Conservation (phyloP, 345 rosid genomes). For the Eutrema heterophyllum region DNA sequence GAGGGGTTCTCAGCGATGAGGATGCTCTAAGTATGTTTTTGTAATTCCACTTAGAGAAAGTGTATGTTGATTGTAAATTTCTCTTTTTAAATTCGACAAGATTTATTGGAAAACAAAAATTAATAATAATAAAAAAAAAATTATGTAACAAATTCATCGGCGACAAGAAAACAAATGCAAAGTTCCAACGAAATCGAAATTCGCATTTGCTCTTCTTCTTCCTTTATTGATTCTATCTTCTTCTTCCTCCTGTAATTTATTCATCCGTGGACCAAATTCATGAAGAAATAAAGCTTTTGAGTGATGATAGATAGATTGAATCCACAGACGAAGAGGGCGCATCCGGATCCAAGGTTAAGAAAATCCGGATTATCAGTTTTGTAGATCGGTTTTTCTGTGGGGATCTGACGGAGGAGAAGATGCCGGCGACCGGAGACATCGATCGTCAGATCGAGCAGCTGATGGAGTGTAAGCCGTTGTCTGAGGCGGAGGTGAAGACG, state of each 20-base stretch:
- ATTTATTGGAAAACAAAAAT: not conserved
- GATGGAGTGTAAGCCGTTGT: conserved; percentile 85
- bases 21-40: too few relatives aligned
- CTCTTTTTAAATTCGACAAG: too few relatives aligned
- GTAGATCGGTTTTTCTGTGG: not conserved
- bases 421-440: conserved; percentile 88
- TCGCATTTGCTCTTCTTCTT: not conserved
- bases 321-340: not conserved
- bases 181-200: conserved; percentile 21
- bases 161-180: conserved; percentile 19
- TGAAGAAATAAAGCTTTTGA: not conserved
- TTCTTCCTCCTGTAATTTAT: too few relatives aligned
- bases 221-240: not conserved
- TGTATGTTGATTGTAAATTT: too few relatives aligned
- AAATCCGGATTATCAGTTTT: not conserved
- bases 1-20: too few relatives aligned
- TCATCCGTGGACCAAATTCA: not conserved
- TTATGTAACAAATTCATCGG: not conserved
- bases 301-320: conserved; percentile 33
- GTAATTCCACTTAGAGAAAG: too few relatives aligned
- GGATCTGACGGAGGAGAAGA: conserved; percentile 12
- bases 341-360: conserved; percentile 5
- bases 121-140: not conserved
- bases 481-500: conserved; percentile 84
- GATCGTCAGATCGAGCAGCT: conserved; percentile 94